A percentile compares a stretch with the other conserved stretches of the same genome.
Evolutionary conservation across 2,329 filamentous ascomycete genomes (phyloP).

Genomic region (Sphaerulina musiva): DNA sequence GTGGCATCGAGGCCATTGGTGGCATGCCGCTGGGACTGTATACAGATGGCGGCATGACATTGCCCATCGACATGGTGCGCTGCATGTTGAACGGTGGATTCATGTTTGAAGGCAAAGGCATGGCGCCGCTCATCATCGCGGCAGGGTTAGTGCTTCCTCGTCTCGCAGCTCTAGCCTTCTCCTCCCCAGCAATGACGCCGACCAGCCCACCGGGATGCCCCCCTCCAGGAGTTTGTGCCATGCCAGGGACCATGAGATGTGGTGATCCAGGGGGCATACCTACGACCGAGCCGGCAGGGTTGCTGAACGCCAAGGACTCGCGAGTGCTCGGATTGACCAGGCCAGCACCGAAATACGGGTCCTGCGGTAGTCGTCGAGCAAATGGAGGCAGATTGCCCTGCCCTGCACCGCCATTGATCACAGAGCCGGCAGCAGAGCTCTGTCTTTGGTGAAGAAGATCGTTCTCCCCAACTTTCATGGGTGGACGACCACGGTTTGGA

Average conservation of each 20-base stretch:
- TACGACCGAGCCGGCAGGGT: slow-evolving; percentile 35
- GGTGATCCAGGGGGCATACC: slow-evolving; percentile 29
- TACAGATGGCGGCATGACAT: slow-evolving; percentile 23
- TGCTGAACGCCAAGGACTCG: slow-evolving; percentile 63
- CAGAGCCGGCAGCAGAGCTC: slow-evolving; percentile 45
- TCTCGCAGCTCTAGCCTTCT: slow-evolving; percentile 69
- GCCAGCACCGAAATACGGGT: slow-evolving; percentile 76
- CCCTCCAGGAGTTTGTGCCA: neutral
- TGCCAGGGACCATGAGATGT: slow-evolving; percentile 9
- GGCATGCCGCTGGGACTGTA: slow-evolving; percentile 24
- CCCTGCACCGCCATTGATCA: slow-evolving; percentile 40
- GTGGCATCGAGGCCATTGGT: slow-evolving; percentile 25
- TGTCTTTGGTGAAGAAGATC: slow-evolving; percentile 46
- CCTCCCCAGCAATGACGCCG: slow-evolving; percentile 80
- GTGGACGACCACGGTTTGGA: slow-evolving; percentile 68
- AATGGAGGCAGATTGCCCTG: slow-evolving; percentile 65
- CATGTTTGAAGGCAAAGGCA: slow-evolving; percentile 30
- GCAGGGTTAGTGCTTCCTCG: slow-evolving; percentile 65
- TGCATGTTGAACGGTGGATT: slow-evolving; percentile 26
- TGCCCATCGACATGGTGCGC: slow-evolving; percentile 33
- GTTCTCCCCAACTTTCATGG: slow-evolving; percentile 56
- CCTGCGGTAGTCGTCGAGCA: slow-evolving; percentile 71
- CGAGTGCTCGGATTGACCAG: slow-evolving; percentile 65
- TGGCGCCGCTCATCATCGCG: slow-evolving; percentile 19
- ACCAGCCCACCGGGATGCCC: slow-evolving; percentile 70